A percentile compares a stretch with the other conserved stretches of the same genome.
phyloP scores from a whole-genome alignment of 2,329 filamentous ascomycete genomes.

The Cladorrhinum sp. region DNA sequence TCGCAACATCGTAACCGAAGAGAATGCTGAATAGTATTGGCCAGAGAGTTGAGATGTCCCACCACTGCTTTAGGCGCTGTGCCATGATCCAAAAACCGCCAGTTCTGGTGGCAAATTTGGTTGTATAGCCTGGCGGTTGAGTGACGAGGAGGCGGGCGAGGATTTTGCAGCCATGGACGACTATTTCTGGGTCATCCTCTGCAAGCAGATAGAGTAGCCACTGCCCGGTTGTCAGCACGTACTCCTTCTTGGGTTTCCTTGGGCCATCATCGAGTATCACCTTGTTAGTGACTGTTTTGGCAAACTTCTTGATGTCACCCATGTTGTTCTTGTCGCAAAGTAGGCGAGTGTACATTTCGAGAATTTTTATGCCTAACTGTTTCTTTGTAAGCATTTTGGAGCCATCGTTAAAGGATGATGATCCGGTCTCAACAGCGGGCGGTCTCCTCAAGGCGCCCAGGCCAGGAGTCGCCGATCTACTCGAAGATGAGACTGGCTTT shows the following conservation, averaged over 20 bases:
- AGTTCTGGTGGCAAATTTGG: conserved; percentile 78
- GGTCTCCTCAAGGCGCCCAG: conserved; percentile 37
- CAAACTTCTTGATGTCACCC: conserved; percentile 77
- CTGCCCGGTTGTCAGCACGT: conserved; percentile 45
- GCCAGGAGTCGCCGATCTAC: conserved; percentile 40
- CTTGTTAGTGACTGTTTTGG: conserved; percentile 92
- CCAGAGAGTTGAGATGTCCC: conserved; percentile 83
- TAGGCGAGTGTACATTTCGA: conserved; percentile 74
- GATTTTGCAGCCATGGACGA: conserved; percentile 78
- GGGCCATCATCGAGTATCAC: conserved; percentile 45
- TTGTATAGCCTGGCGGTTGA: conserved; percentile 76
- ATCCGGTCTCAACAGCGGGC: conserved; percentile 36
- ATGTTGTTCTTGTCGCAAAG: conserved; percentile 71
- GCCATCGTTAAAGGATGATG: conserved; percentile 26
- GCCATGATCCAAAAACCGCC: conserved; percentile 87
- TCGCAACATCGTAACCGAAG: conserved; percentile 77
- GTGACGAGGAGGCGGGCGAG: conserved; percentile 78
- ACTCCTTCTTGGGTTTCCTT: conserved; percentile 21
- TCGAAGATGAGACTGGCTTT: conserved; percentile 39
- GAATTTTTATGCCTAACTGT: conserved; percentile 69
- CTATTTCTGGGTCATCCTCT: conserved; percentile 79
- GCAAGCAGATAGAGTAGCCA: conserved; percentile 91
- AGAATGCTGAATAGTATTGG: conserved; percentile 83
- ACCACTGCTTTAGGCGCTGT: conserved; percentile 78
- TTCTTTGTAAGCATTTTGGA: conserved; percentile 55